Percentiles rank a stretch among this genome's conserved stretches.
Conservation (phyloP, 306 rosid genomes). For the Ammopiptanthus mongolicus region DNA sequence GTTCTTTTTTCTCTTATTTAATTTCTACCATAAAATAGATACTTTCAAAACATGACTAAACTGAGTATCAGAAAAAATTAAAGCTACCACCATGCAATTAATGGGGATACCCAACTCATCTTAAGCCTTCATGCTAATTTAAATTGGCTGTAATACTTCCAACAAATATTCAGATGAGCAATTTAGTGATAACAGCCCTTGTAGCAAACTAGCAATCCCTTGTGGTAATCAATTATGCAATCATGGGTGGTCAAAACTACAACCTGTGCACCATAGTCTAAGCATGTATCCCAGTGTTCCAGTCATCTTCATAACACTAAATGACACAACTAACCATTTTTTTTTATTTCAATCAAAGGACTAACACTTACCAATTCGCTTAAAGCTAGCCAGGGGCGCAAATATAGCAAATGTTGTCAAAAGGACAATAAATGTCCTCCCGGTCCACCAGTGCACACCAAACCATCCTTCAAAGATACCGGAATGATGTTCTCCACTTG, state of each 20-base stretch:
- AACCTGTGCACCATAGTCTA: not conserved
- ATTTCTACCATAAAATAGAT: not conserved
- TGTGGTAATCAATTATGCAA: not conserved
- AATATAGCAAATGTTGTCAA: constrained; percentile 62
- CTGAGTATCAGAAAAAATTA: not conserved
- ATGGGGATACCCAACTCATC: not conserved
- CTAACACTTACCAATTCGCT: constrained; percentile 62
- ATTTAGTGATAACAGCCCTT: not conserved
- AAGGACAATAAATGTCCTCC: constrained; percentile 55
- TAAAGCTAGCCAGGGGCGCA: constrained; percentile 77
- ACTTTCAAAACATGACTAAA: not conserved
- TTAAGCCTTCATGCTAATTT: not conserved
- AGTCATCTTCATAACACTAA: not conserved
- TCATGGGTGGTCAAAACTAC: not conserved
- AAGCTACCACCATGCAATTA: not conserved
- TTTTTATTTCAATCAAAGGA: not conserved
- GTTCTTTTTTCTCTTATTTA: not conserved
- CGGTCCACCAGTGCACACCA: constrained; percentile 88
- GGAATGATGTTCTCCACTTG: constrained; percentile 66
- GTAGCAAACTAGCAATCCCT: not conserved
- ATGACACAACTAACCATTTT: not conserved
- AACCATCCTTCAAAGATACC: constrained; percentile 95
- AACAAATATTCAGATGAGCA: not conserved
- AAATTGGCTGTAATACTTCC: not conserved
- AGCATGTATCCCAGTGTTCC: not conserved